Evolutionary conservation across 441 rosid genomes (phyloP).

Genomic region (Erysimum cheiri): DNA sequence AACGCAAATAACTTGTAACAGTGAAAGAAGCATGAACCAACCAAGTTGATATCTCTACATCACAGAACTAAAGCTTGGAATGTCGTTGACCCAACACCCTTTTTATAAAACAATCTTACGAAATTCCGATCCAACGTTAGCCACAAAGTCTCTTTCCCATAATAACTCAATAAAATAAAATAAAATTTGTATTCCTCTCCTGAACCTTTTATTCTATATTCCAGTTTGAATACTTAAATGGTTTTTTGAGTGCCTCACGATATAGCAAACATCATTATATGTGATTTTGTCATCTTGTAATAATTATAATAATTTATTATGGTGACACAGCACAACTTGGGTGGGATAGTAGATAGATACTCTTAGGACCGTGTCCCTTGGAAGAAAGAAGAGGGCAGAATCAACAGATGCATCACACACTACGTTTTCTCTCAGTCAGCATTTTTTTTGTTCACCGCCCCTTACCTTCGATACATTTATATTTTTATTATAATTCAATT

Average conservation of each 20-base stretch:
- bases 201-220: conserved; percentile 27
- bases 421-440: conserved; percentile 27
- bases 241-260: not conserved
- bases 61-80: conserved; percentile 38
- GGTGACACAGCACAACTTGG: conserved; percentile 38
- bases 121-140: conserved; percentile 34
- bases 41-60: conserved; percentile 40
- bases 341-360: conserved; percentile 25
- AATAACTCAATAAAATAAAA: not conserved
- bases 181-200: conserved; percentile 15
- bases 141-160: conserved; percentile 36
- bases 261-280: conserved; percentile 22
- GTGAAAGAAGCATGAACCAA: conserved; percentile 40
- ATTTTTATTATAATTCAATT: not conserved
- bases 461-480: not conserved
- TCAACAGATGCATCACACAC: conserved; percentile 28
- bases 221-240: not conserved
- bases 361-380: conserved; percentile 39
- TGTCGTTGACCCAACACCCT: conserved; percentile 42
- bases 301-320: conserved; percentile 10
- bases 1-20: conserved; percentile 25
- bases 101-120: conserved; percentile 9
- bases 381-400: conserved; percentile 40
- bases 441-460: conserved; percentile 19
- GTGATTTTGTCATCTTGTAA: conserved; percentile 26